Conservation (phyloP, 176 grass and related monocot genomes). For the Otatea glauca region DNA sequence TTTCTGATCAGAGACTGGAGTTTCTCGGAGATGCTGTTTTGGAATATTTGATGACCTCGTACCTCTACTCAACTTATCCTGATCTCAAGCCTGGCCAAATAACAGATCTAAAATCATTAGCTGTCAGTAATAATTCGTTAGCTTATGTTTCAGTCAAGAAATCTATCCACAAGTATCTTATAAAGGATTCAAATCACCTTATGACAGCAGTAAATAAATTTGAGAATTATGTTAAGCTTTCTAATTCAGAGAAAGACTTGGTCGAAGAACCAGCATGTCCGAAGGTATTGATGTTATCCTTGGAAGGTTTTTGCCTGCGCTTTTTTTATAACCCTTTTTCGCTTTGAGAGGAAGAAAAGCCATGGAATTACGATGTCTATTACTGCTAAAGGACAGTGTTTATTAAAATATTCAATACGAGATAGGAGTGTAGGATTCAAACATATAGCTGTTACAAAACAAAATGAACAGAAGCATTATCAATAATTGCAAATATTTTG, state of each 20-base stretch:
- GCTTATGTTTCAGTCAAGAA: slow-evolving; percentile 68
- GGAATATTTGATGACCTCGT: slow-evolving; percentile 95
- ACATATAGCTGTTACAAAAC: neutral
- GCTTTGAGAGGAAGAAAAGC: neutral
- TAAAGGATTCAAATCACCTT: slow-evolving; percentile 78
- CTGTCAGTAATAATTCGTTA: slow-evolving; percentile 76
- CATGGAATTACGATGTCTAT: neutral
- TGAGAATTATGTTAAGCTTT: slow-evolving; percentile 73
- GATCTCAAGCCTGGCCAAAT: slow-evolving; percentile 92
- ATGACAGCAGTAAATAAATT: slow-evolving; percentile 60
- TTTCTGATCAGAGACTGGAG: slow-evolving; percentile 82
- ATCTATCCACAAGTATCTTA: slow-evolving; percentile 78
- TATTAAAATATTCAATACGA: slow-evolving; percentile 26
- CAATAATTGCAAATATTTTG: slow-evolving; percentile 25
- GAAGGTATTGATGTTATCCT: slow-evolving; percentile 60
- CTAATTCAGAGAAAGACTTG: slow-evolving; percentile 70
- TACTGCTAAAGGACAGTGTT: slow-evolving; percentile 27
- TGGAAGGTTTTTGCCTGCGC: neutral
- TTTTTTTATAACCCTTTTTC: slow-evolving; percentile 30
- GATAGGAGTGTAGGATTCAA: slow-evolving; percentile 8
- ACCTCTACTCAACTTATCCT: slow-evolving; percentile 84
- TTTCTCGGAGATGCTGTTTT: slow-evolving; percentile 97
- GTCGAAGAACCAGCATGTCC: slow-evolving; percentile 88
- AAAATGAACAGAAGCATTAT: slow-evolving; percentile 17
- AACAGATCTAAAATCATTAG: slow-evolving; percentile 86